Evolutionary conservation across 768 basidiomycete species (phyloP), one percentile per base, ranked within the genome.

Genomic region (Saitozyma podzolica): DNA sequence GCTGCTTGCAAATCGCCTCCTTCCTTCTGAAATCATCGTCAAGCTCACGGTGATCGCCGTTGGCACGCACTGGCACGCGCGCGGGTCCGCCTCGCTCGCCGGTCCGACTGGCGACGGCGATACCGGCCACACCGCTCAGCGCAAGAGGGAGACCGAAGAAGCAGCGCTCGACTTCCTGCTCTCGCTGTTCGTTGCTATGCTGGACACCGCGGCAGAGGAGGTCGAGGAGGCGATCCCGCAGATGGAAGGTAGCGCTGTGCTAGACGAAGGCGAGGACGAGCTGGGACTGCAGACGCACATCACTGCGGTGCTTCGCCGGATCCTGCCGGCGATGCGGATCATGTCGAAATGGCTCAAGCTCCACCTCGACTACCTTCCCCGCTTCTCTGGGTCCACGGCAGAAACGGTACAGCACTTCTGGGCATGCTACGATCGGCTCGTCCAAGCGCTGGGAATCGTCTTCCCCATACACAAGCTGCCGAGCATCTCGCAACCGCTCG

Each of bases 261-360:
- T 45, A 4, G 67, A 70, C 6, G 59, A 59, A n/a, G 63, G 48
- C 19, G 63, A 70, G 40, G 62, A 58, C 7, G 55, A 54, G 13
- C 29, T 39, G 9, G 58, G 58, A 37, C 61, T 72, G 0, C 61
- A 65, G 40, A 55, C 59, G n/a, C 59, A 63, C 53, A 96, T 99
- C 72, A 89, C 89, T 1, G 93, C 93, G 0, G 84, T 85, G 11
- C 89, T 97, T 64, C 84, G 95, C 53, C 85, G 96, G 39, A 88
- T 89, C 6, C 82, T 98, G 7, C 93, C 93, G 6, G 88, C 91
- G 7, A 81, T 98, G 41, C 86, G 95, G 17, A 87, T 97, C 59
- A 86, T 88, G 6, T 88, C 87, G 72, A 94, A 92, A 76, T 99
- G 96, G 96, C 77, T 97, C 11, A 82, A 84, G 40, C 86, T 86